Percentiles rank a stretch among this genome's conserved stretches.
Evolutionary conservation across 2,329 filamentous ascomycete genomes (phyloP).

Genomic region (Cryphonectria parasitica): DNA sequence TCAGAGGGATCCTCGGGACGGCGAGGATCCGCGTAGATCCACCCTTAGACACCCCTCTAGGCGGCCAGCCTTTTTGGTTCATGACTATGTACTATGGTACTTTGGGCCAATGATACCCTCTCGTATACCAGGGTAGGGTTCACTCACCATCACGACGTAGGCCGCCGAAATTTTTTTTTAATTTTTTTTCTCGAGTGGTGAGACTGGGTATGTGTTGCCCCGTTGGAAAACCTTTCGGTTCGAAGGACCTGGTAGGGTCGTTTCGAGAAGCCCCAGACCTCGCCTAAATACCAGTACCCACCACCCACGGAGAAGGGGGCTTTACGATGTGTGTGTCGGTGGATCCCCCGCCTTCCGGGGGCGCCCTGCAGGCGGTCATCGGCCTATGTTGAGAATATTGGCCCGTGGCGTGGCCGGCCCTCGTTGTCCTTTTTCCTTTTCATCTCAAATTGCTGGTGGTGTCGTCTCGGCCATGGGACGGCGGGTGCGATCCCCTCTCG

Average conservation of each 20-base stretch:
- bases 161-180: not conserved
- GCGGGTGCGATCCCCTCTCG: not conserved
- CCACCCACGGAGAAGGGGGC: too few relatives aligned
- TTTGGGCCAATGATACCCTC: not conserved
- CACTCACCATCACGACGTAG: too few relatives aligned
- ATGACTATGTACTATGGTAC: not conserved
- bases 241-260: not conserved
- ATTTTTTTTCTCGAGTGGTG: not conserved
- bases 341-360: not conserved
- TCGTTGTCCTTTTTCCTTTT: not conserved
- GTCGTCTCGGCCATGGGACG: slow-evolving; percentile 1
- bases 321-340: not conserved
- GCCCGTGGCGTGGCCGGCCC: not conserved
- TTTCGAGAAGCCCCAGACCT: not conserved
- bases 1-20: not conserved
- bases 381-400: not conserved
- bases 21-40: slow-evolving; percentile 4
- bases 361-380: not conserved
- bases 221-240: not conserved
- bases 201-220: not conserved
- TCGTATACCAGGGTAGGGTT: too few relatives aligned
- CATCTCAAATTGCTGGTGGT: not conserved
- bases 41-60: not conserved
- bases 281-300: not conserved
- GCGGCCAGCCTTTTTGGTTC: too few relatives aligned